Evolutionary conservation across 2,329 filamentous ascomycete species (phyloP), one percentile per base, ranked within the genome.

Genomic region (Aspergillus novofumigatus): DNA sequence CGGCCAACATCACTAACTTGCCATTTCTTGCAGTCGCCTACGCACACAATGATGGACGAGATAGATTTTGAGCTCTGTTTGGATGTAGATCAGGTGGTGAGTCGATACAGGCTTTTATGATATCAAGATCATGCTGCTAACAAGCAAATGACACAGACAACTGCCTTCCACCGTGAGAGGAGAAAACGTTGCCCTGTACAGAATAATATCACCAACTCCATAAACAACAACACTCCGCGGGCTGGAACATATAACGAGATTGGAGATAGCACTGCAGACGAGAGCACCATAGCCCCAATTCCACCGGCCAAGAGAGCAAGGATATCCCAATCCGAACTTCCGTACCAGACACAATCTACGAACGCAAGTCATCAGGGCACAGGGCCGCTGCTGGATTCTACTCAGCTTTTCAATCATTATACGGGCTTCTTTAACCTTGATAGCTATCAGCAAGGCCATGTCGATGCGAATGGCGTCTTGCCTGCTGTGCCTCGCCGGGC

Each of bases 31-130:
- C 44, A 47, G 44, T 3, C 21, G 7, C 23, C 44, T 7, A 17
- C 44, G 3, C 21, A 35, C 51, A 53, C 42, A 5, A 63, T 60
- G 53, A 64, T 64, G 60, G 63, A 63, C 20, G 55, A 55, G n/a
- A 55, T 59, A 17, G 63, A 65, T n/a, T 55, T 65, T 14, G 59
- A 64, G 51, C 58, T 65, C 17, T 65, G 62, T 49, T 53, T 63
- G 1, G 25, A 58, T 25, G 54, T 65, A 29, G 57, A 64, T 14
- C 29, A 57, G 25, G 44, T 51, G 7, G 60, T 65, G 53, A 60
- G 60, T 54, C 6, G 5, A 48, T n/a, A 23, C 9, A 23, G 5
- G n/a, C 10, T 21, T 45, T 11, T 9, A 14, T 17, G 1, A 26
- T 14, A 14, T 21, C 2, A 25, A 3, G 4, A 6, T 6, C 3